Percentiles rank a stretch among this genome's conserved stretches.
These are phyloP conservation scores for Exophiala sp. DNA, from an alignment of 2,329 filamentous ascomycete species.

Conservation along the genomic window DNA sequence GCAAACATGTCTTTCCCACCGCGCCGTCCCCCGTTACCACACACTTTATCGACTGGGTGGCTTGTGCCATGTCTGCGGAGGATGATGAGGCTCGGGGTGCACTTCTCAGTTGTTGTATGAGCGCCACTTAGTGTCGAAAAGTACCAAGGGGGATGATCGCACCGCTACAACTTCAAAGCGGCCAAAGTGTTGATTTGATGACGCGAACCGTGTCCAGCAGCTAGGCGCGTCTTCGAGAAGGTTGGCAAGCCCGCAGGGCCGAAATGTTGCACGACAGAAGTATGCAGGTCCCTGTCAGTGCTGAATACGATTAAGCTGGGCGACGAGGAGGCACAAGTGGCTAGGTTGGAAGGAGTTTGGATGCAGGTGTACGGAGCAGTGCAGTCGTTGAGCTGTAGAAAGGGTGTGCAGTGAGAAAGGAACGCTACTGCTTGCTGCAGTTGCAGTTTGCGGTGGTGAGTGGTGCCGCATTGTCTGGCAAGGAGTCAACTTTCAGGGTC, in stretches of 20 bases:
- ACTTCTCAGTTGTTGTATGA: background rate
- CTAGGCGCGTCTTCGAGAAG: conserved; percentile 14
- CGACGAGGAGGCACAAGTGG: conserved; percentile 1
- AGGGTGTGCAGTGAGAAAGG: background rate
- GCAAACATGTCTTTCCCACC: conserved; percentile 98
- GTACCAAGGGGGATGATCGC: background rate
- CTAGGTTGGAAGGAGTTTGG: background rate
- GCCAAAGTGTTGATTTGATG: conserved; percentile 4
- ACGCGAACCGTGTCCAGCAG: conserved; percentile 24
- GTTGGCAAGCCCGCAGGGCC: conserved; percentile 12
- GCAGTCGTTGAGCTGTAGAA: background rate
- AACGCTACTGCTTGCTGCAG: background rate
- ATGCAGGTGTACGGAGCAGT: conserved; percentile 2
- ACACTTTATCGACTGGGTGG: conserved; percentile 55
- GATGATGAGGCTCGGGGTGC: background rate
- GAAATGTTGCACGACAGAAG: conserved; percentile 9
- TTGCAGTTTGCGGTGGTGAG: conserved; percentile 2
- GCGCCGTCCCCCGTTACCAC: conserved; percentile 99
- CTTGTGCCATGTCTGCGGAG: conserved; percentile 20
- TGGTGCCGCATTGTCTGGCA: background rate
- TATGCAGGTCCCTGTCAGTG: conserved; percentile 14
- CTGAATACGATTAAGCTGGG: conserved; percentile 3
- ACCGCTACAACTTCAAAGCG: conserved; percentile 5
- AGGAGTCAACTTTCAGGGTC: conserved; percentile 14
- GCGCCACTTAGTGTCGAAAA: background rate